A percentile compares a stretch with the other conserved stretches of the same genome.
phyloP scores from a whole-genome alignment of 441 rosid genomes.

The Eutrema salsugineum region DNA sequence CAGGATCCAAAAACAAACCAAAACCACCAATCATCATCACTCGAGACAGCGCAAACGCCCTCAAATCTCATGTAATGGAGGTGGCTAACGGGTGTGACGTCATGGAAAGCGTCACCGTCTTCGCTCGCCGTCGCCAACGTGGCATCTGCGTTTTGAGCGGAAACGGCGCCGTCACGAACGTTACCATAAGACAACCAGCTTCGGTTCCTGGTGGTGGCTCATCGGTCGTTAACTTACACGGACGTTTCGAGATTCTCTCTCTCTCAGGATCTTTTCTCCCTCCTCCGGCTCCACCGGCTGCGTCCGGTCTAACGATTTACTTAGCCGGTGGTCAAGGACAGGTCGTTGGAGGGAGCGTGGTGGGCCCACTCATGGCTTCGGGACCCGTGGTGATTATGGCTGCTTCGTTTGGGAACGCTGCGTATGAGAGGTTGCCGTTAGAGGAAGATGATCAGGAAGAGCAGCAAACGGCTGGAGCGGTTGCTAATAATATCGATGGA shows the following conservation, averaged over 20 bases:
- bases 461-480: conserved; percentile 39
- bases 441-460: conserved; percentile 65
- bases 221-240: conserved; percentile 67
- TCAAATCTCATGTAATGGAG: conserved; percentile 88
- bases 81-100: conserved; percentile 66
- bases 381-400: conserved; percentile 86
- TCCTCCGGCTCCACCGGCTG: conserved; percentile 89
- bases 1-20: conserved; percentile 83
- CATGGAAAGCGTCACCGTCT: conserved; percentile 66
- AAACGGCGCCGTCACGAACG: conserved; percentile 76
- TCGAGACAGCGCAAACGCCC: conserved; percentile 84
- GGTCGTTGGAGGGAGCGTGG: conserved; percentile 75
- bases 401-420: conserved; percentile 87
- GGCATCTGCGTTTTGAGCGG: conserved; percentile 86
- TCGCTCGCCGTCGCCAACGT: conserved; percentile 69
- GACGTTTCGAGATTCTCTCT: conserved; percentile 83
- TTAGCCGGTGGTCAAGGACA: conserved; percentile 88
- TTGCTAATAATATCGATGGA: conserved; percentile 24
- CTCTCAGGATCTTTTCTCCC: conserved; percentile 83
- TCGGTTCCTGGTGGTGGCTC: conserved; percentile 45
- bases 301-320: conserved; percentile 66
- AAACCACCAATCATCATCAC: conserved; percentile 84
- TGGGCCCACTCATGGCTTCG: conserved; percentile 64
- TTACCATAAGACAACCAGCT: conserved; percentile 69
- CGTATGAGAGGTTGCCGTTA: conserved; percentile 79